Percentiles rank a stretch among this genome's conserved stretches.
Evolutionary conservation across 2,329 filamentous ascomycete species (phyloP).

Genomic region (Venturia oleaginea): DNA sequence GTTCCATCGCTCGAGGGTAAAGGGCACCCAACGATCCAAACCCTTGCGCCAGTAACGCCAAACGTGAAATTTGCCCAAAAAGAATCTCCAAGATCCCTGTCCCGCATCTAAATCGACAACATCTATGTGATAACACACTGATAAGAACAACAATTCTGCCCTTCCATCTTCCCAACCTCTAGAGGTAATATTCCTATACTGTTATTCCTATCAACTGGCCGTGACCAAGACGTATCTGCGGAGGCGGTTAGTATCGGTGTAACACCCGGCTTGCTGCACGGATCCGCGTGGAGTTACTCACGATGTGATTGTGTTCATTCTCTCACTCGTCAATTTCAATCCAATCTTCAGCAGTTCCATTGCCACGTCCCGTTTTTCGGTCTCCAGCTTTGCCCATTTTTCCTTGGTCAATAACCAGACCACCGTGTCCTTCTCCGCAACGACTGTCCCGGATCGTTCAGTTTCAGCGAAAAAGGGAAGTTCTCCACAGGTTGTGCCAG

Average conservation of each 20-base stretch:
- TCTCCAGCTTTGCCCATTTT: slow-evolving; percentile 64
- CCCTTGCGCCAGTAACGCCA: not conserved
- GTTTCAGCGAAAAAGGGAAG: slow-evolving; percentile 94
- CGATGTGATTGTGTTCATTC: slow-evolving; percentile 66
- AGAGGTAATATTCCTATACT: not conserved
- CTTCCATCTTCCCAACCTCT: not conserved
- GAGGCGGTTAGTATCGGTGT: slow-evolving; percentile 6
- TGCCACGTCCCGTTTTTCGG: slow-evolving; percentile 65
- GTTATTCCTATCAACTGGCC: slow-evolving; percentile 23
- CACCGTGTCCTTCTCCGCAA: slow-evolving; percentile 71
- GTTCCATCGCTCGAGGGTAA: not conserved
- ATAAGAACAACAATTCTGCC: not conserved
- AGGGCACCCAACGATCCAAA: not conserved
- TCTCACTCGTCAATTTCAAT: slow-evolving; percentile 88
- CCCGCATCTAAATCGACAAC: not conserved
- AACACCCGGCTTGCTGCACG: slow-evolving; percentile 2
- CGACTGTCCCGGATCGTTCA: slow-evolving; percentile 73
- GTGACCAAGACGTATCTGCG: slow-evolving; percentile 33
- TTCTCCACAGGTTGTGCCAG: slow-evolving; percentile 91
- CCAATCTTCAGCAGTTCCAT: slow-evolving; percentile 76
- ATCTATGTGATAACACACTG: slow-evolving; percentile 3
- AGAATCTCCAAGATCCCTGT: not conserved
- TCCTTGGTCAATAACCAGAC: slow-evolving; percentile 71
- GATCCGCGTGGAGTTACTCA: slow-evolving; percentile 28
- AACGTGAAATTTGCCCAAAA: not conserved